These are phyloP conservation scores for Acanthamoeba royreba DNA, from an alignment of 208 protist genomes.

Conservation along the genomic window DNA sequence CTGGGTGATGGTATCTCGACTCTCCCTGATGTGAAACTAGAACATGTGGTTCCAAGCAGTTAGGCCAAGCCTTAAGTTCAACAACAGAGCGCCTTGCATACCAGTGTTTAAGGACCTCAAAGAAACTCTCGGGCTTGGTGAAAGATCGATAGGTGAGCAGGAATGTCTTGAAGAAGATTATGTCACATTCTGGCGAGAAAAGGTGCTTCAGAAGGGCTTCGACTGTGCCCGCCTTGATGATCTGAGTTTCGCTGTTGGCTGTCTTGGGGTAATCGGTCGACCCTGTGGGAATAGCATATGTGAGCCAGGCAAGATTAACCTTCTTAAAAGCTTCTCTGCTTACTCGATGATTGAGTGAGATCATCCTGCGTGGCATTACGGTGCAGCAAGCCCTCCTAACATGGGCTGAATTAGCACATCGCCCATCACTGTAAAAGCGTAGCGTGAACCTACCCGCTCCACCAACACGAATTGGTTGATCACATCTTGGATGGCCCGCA, in stretches of 20 bases:
- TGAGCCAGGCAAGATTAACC: background rate
- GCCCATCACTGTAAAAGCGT: background rate
- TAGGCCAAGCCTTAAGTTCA: too few species aligned
- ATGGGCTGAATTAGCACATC: background rate
- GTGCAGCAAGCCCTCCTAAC: background rate
- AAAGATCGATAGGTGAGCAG: background rate
- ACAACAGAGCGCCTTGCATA: too few species aligned
- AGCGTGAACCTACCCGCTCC: background rate
- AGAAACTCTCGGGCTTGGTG: background rate
- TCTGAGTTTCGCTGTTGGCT: background rate
- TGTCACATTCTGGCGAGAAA: background rate
- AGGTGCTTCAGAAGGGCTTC: background rate
- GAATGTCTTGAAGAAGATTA: background rate
- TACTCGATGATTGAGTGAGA: background rate
- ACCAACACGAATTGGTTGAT: background rate
- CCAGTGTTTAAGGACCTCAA: background rate
- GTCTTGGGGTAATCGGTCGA: background rate
- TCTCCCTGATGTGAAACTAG: too few species aligned
- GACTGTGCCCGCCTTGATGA: background rate
- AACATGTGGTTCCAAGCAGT: too few species aligned
- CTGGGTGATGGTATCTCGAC: too few species aligned
- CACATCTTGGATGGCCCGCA: background rate
- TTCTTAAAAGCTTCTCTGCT: background rate
- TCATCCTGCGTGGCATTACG: background rate
- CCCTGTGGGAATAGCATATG: background rate